phyloP scores from a whole-genome alignment of 345 rosid species.

The Triadica sebifera region DNA sequence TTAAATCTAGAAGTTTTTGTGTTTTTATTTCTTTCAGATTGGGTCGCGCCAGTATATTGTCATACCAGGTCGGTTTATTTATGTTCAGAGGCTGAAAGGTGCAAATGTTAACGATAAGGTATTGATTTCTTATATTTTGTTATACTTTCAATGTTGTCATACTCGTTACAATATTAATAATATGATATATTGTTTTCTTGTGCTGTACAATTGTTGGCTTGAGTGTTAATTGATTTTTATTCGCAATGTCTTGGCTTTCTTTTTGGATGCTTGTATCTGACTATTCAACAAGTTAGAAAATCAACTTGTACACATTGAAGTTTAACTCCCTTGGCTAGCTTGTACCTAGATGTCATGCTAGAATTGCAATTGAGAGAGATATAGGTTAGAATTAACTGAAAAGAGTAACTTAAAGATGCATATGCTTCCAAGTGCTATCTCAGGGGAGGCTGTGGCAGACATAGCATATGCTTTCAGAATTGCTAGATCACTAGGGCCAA shows the following conservation, averaged over 20 bases:
- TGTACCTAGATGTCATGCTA: neutral
- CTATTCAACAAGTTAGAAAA: neutral
- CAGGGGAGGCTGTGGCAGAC: neutral
- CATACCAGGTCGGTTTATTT: constrained; percentile 77
- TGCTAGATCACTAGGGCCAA: neutral
- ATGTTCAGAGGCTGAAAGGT: constrained; percentile 84
- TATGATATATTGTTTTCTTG: neutral
- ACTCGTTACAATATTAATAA: neutral
- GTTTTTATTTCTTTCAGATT: constrained; percentile 44
- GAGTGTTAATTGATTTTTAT: neutral
- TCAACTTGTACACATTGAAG: no score
- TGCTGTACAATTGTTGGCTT: neutral
- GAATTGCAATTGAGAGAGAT: neutral
- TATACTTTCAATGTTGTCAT: neutral
- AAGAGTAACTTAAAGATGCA: neutral
- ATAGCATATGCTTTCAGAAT: neutral
- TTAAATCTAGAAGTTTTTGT: neutral
- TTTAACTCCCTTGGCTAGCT: neutral
- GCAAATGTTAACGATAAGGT: constrained; percentile 87
- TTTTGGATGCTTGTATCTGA: neutral
- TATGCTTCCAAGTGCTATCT: neutral
- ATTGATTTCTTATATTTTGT: neutral
- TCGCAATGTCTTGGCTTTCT: neutral
- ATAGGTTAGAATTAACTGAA: neutral
- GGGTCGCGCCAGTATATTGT: constrained; percentile 91